A percentile compares a stretch with the other conserved stretches of the same genome.
phyloP scores from a whole-genome alignment of 1,284 basidiomycete genomes.

The Cutaneotrichosporon cutaneum region DNA sequence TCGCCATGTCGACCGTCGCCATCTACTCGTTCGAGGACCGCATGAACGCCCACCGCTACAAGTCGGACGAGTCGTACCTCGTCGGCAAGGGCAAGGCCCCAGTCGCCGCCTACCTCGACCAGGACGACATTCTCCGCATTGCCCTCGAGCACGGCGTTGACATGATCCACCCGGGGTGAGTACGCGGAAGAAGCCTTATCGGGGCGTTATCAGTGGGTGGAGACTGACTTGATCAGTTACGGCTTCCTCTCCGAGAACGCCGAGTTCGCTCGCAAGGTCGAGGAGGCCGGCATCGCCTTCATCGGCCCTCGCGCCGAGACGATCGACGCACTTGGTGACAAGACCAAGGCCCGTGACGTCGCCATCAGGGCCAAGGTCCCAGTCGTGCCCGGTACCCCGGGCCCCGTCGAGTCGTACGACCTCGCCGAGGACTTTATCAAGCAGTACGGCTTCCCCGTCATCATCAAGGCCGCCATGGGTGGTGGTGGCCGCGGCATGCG shows the following conservation, averaged over 20 bases:
- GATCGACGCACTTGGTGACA: slow-evolving; percentile 96
- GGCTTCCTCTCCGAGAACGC: slow-evolving; percentile 99
- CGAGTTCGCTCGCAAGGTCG: slow-evolving; percentile 90
- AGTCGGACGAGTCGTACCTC: slow-evolving; percentile 98
- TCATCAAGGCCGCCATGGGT: slow-evolving; percentile 98
- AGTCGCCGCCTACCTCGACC: slow-evolving; percentile 93
- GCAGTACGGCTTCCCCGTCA: slow-evolving; percentile 94
- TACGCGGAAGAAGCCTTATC: slow-evolving; percentile 7
- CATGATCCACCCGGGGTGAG: slow-evolving; percentile 97
- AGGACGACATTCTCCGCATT: slow-evolving; percentile 94
- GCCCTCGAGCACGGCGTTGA: slow-evolving; percentile 96
- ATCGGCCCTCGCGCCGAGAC: slow-evolving; percentile 95
- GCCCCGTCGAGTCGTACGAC: slow-evolving; percentile 78
- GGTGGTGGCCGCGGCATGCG: slow-evolving; percentile 99
- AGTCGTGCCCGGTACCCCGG: slow-evolving; percentile 96
- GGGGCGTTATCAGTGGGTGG: slow-evolving; percentile 2
- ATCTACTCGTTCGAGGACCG: slow-evolving; percentile 98
- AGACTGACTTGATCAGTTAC: slow-evolving; percentile 61
- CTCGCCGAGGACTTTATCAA: slow-evolving; percentile 87
- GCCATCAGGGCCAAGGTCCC: slow-evolving; percentile 81
- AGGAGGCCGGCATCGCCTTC: slow-evolving; percentile 95
- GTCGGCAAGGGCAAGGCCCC: slow-evolving; percentile 95
- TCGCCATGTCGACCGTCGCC: slow-evolving; percentile 98
- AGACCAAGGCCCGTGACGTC: slow-evolving; percentile 91
- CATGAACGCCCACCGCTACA: slow-evolving; percentile 94